Percentiles rank a stretch among this genome's conserved stretches.
phyloP scores from a whole-genome alignment of 2,329 filamentous ascomycete genomes.

The Trichophyton simii region DNA sequence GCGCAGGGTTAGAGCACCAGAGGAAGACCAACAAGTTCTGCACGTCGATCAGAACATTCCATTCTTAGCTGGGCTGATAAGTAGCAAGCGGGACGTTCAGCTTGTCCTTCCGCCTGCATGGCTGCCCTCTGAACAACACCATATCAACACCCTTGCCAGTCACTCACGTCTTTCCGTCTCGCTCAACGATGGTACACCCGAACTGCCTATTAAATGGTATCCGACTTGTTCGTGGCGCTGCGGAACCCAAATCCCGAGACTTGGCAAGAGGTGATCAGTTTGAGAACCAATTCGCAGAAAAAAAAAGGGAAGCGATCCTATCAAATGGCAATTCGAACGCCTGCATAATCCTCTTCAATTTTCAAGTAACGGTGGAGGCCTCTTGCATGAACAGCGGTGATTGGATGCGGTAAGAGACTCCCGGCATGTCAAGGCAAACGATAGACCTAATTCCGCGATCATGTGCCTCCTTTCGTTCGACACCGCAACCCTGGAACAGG shows the following conservation, averaged over 20 bases:
- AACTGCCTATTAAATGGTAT: background rate
- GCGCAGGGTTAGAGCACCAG: background rate
- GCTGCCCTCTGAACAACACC: background rate
- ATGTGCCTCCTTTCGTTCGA: background rate
- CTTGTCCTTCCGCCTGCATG: background rate
- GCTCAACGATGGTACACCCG: background rate
- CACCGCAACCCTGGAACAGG: slow-evolving; percentile 1
- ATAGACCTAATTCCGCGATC: slow-evolving; percentile 2
- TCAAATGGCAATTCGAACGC: background rate
- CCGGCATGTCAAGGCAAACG: background rate
- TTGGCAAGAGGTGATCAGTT: background rate
- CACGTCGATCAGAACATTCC: background rate
- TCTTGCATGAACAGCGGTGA: background rate
- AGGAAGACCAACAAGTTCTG: background rate
- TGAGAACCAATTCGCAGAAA: background rate
- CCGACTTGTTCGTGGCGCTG: background rate
- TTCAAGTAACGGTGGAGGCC: background rate
- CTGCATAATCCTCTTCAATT: background rate
- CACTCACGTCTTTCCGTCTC: background rate
- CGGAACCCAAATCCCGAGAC: slow-evolving; percentile 1
- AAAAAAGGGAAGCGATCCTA: background rate
- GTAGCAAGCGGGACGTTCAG: background rate
- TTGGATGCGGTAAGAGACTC: background rate
- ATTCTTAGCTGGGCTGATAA: background rate
- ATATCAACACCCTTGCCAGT: background rate